These are phyloP conservation scores for Solanum megistacrolobum DNA, from an alignment of 257 asterid species.

Conservation along the genomic window DNA sequence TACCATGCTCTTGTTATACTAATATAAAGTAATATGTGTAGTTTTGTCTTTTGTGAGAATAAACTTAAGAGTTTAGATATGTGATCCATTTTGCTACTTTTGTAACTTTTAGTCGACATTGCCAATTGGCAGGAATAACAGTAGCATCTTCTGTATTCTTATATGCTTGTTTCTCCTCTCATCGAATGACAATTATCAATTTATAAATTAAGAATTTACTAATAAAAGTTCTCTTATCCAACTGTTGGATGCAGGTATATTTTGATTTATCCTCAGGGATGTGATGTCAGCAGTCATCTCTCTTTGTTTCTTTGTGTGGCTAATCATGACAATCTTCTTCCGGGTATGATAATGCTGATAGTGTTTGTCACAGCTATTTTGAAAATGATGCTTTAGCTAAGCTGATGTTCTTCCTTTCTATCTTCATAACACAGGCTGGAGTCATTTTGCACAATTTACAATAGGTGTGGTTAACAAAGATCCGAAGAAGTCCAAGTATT, in stretches of 20 bases:
- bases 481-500: constrained; percentile 82
- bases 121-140: neutral
- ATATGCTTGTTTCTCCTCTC: neutral
- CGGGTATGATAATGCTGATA: constrained; percentile 34
- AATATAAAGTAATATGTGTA: neutral
- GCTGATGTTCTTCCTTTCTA: neutral
- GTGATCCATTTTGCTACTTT: neutral
- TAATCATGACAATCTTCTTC: constrained; percentile 89
- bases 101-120: neutral
- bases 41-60: neutral
- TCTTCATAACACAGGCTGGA: constrained; percentile 57
- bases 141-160: neutral
- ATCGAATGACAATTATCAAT: neutral
- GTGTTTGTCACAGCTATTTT: neutral
- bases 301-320: constrained; percentile 95
- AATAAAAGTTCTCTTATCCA: neutral
- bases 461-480: constrained; percentile 90
- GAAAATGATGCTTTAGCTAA: neutral
- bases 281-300: constrained; percentile 89
- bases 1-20: neutral
- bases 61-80: neutral
- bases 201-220: neutral
- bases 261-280: constrained; percentile 89
- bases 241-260: constrained; percentile 60
- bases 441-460: constrained; percentile 92